Evolutionary conservation across 192 early-diverging fungal genomes (phyloP), one percentile per base, ranked within the genome.

Genomic region (Coemansia aciculifera): DNA sequence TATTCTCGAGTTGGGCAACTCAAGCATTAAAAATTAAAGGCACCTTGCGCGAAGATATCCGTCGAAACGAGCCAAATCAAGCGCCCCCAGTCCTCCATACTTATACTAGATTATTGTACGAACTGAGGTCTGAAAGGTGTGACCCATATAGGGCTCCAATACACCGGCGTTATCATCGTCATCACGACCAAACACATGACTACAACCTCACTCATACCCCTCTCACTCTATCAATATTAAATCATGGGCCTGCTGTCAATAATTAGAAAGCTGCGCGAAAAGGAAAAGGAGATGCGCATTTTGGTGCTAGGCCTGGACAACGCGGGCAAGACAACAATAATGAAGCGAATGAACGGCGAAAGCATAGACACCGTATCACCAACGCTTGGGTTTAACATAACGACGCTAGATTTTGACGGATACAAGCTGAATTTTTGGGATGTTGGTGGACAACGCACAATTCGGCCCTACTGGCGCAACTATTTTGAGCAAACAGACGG

Each of bases 401-500:
- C 95, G 57, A 98, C 98, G 0, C 68, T 98, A 17, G 91, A 91
- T 12, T 59, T 75, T 6, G 69, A 79, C 57, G 39, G 62, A 1
- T 97, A 88, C 85, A 92, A 91, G 66, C 81, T 96, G 67, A 94
- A 97, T 68, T 88, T 96, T 62, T 95, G 93, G 94, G 98, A 99
- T 78, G 92, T 99, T 29, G 98, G 98, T 40, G 98, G 98, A 0
- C 98, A 99, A 77, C 92, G 93, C 67, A 93, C 93, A 4, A 97
- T 99, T 69, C 87, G 98, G 64, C 90, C 94, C 5, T 99, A 98
- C 77, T 99, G 98, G 98, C 84, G 96, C 34, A 99, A 99, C 85
- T 99, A 99, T 70, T 99, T 99, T 89, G 98, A 99, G 73, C 92
- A 97, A 62, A 99, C 98, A 0, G 98, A 99, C 67, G 98, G 91